phyloP scores from a whole-genome alignment of 306 rosid genomes.

The Cyclanthera cordifolia region DNA sequence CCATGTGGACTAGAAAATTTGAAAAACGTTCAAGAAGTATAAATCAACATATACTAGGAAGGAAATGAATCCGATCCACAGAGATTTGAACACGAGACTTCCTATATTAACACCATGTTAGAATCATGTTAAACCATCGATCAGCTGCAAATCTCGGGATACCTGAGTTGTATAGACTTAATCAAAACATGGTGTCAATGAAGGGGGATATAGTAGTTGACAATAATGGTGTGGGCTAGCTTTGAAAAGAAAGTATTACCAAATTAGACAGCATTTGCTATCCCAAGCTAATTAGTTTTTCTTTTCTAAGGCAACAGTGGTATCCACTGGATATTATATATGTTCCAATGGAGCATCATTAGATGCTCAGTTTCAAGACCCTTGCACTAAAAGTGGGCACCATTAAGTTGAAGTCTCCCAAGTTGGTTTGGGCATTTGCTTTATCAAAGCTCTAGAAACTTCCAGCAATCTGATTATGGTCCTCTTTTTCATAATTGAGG shows the following conservation, averaged over 20 bases:
- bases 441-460: conserved; percentile 4
- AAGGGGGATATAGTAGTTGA: conserved; percentile 1
- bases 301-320: neutral
- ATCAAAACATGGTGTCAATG: neutral
- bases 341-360: conserved; percentile 9
- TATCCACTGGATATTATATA: neutral
- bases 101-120: too few species aligned
- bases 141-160: neutral
- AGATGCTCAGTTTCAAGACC: conserved; percentile 6
- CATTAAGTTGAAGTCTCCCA: neutral
- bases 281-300: neutral
- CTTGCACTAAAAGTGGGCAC: conserved; percentile 7
- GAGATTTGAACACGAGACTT: too few species aligned
- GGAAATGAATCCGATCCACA: too few species aligned
- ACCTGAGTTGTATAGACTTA: neutral
- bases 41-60: too few species aligned
- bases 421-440: neutral
- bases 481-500: neutral
- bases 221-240: neutral
- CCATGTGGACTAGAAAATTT: too few species aligned
- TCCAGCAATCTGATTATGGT: conserved; percentile 7
- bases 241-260: neutral
- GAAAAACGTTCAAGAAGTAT: too few species aligned
- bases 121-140: too few species aligned
- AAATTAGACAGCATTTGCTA: neutral